phyloP scores from a whole-genome alignment of 805 yeast species.

The Groenewaldozyma tartarivorans region DNA sequence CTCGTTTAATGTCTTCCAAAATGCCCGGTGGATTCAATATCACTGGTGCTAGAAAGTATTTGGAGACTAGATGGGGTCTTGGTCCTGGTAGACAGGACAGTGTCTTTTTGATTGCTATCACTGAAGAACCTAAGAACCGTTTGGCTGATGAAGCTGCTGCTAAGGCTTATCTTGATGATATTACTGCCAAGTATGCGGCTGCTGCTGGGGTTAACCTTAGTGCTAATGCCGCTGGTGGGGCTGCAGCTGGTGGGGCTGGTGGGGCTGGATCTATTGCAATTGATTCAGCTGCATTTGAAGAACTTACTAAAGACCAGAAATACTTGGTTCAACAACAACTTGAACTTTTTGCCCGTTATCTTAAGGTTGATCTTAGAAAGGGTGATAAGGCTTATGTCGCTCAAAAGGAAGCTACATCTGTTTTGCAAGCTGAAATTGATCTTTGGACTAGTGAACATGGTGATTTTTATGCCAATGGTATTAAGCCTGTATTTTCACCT shows the following conservation, averaged over 20 bases:
- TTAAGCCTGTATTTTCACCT: slow-evolving; percentile 80
- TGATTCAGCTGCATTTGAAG: slow-evolving; percentile 93
- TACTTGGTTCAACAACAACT: slow-evolving; percentile 68
- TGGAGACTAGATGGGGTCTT: slow-evolving; percentile 87
- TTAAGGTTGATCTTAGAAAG: slow-evolving; percentile 82
- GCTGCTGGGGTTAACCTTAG: slow-evolving; percentile 68
- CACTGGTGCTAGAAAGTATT: slow-evolving; percentile 83
- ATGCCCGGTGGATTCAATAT: slow-evolving; percentile 99
- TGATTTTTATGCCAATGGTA: slow-evolving; percentile 87
- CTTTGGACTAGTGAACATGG: slow-evolving; percentile 88
- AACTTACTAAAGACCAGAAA: slow-evolving; percentile 60
- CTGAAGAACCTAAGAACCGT: slow-evolving; percentile 87
- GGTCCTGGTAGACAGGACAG: slow-evolving; percentile 93
- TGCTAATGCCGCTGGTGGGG: slow-evolving; percentile 51
- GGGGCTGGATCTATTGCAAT: slow-evolving; percentile 69
- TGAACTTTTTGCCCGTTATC: slow-evolving; percentile 89
- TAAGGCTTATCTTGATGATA: slow-evolving; percentile 72
- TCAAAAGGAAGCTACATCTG: slow-evolving; percentile 76
- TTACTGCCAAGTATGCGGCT: slow-evolving; percentile 80
- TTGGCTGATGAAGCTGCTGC: slow-evolving; percentile 83
- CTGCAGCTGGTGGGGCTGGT: slow-evolving; percentile 37
- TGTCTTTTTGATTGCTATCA: slow-evolving; percentile 69
- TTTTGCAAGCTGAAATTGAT: slow-evolving; percentile 84
- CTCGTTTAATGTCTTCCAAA: slow-evolving; percentile 88
- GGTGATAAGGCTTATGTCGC: slow-evolving; percentile 79